Base-by-base conservation (phyloP, 192 early-diverging fungal species). In the Powellomyces hirtus region DNA sequence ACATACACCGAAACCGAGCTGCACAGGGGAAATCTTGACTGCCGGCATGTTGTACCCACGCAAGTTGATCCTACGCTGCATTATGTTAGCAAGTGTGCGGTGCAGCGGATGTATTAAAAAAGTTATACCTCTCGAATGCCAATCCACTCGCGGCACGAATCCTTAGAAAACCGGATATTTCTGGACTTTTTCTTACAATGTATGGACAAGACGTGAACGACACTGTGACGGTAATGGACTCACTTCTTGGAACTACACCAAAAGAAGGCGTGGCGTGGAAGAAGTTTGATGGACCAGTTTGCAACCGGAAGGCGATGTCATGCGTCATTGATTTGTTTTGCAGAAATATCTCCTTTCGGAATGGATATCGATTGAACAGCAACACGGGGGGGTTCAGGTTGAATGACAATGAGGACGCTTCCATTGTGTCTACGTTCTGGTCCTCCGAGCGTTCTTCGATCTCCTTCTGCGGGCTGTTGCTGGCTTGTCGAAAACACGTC, bases 91-190 rank as follows among this genome's bases (percentile, higher is more conserved):
- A 5, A 49, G 46, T 24, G 46, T 38, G 59, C 38, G 16, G 59
- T n/a, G 7, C 33, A 30, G 30, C 11, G 14, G 6, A 64, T 45
- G 1, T 7, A 16, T 34, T 1, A 30, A 33, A 18, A 49, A 16
- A 62, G 38, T 29, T 46, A 24, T 77, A 83, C 81, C 83, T 73
- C 63, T 85, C 83, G n/a, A 81, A 58, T 13, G 78, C 72, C n/a
- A 78, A 52, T 26, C 83, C 83, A 30, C 73, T 60, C 4, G 27
- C 44, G 6, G 46, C 58, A 16, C 83, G 31, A n/a, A 85, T 62
- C 10, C 75, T 34, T 6, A 83, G 11, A 51, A 78, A 83, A 6
- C 78, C 80, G 22, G 38, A 38, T 30, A 85, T 56, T 58, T 83
- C 81, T 0, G 71, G 52, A 34, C 60, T 76, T 38, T 75, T 78